Evolutionary conservation across 192 early-diverging fungal species (phyloP).

Genomic region (Dimargaris xerosporica): DNA sequence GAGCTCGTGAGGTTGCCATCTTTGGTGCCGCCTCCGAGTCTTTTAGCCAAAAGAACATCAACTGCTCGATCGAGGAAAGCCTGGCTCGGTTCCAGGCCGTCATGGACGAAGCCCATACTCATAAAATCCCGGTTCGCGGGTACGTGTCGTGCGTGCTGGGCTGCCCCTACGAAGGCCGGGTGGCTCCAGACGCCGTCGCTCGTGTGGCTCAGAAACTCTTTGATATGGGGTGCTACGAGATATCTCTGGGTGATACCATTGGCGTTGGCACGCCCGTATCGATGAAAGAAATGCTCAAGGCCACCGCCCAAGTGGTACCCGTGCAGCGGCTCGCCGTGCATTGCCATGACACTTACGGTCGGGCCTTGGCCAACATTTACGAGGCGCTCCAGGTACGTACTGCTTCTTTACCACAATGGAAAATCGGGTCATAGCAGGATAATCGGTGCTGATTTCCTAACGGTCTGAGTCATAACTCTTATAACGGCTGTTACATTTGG

Average conservation of each 20-base stretch:
- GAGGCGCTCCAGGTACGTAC: slow-evolving; percentile 45
- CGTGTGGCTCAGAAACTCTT: slow-evolving; percentile 50
- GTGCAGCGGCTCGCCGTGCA: slow-evolving; percentile 71
- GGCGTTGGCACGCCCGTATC: slow-evolving; percentile 66
- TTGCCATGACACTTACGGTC: slow-evolving; percentile 96
- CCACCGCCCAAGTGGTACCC: slow-evolving; percentile 51
- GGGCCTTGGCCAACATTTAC: slow-evolving; percentile 84
- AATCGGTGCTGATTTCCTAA: no score
- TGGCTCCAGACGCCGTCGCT: slow-evolving; percentile 54
- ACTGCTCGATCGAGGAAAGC: slow-evolving; percentile 76
- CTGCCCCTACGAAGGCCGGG: slow-evolving; percentile 81
- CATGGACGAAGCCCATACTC: slow-evolving; percentile 38
- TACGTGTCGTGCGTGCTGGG: slow-evolving; percentile 85
- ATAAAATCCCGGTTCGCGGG: slow-evolving; percentile 51
- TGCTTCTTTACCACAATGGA: no score
- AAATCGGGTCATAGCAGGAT: no score
- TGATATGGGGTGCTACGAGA: slow-evolving; percentile 93
- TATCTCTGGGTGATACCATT: slow-evolving; percentile 92
- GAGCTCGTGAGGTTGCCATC: slow-evolving; percentile 77
- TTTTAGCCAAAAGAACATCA: slow-evolving; percentile 84
- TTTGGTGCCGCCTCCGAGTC: slow-evolving; percentile 80
- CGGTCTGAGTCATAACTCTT: no score
- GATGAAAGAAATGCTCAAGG: slow-evolving; percentile 53
- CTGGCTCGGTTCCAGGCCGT: slow-evolving; percentile 55
- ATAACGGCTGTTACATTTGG: no score